Percentiles rank a stretch among this genome's conserved stretches.
These are phyloP conservation scores for Volutella citrinella DNA, from an alignment of 2,329 filamentous ascomycete species.

Conservation along the genomic window DNA sequence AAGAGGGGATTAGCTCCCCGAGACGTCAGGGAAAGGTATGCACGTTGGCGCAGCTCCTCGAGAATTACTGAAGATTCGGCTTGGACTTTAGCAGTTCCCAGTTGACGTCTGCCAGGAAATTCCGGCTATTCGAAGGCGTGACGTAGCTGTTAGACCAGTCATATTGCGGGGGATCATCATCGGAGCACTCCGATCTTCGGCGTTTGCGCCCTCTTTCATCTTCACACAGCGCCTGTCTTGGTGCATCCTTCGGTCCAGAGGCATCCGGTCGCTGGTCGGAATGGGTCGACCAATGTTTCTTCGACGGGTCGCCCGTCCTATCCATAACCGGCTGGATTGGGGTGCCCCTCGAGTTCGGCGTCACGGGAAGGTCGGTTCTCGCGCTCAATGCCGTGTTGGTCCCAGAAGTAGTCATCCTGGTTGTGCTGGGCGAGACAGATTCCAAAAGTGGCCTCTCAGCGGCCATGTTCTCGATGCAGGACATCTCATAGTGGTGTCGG, in stretches of 20 bases:
- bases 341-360: conserved; percentile 2
- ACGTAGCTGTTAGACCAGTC: conserved; percentile 3
- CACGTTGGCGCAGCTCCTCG: no score
- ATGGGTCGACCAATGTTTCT: conserved; percentile 7
- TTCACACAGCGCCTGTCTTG: conserved; percentile 1
- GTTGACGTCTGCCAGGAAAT: conserved; percentile 10
- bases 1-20: no score
- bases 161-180: conserved; percentile 1
- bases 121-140: conserved; percentile 2
- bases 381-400: conserved; percentile 4
- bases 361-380: conserved; percentile 8
- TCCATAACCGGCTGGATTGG: conserved; percentile 2
- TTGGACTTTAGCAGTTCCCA: conserved; percentile 10
- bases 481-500: conserved; percentile 20
- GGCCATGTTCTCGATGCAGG: conserved; percentile 20
- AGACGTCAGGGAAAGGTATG: no score
- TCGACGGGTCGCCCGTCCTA: conserved; percentile 6
- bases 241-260: not conserved
- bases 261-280: not conserved
- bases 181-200: not conserved
- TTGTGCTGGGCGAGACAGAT: conserved; percentile 2
- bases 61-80: no score
- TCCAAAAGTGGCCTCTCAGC: conserved; percentile 5
- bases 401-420: conserved; percentile 5
- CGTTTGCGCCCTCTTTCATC: conserved; percentile 2